Conservation (phyloP, 2,329 filamentous ascomycete genomes). For the Colletotrichum liaoningense region DNA sequence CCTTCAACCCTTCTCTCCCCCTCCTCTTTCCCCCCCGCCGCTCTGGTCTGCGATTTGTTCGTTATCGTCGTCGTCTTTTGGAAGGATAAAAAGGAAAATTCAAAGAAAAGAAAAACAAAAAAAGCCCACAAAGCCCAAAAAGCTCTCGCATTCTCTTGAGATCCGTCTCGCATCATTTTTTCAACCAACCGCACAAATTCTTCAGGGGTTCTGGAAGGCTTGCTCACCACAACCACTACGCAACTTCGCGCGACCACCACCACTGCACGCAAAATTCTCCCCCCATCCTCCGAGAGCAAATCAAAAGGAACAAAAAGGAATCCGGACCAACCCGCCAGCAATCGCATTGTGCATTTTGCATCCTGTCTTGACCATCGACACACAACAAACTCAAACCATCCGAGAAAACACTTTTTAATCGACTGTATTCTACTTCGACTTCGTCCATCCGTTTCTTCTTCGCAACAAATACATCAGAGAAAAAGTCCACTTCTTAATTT, state of each 20-base stretch:
- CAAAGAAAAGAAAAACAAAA: slow-evolving; percentile 14
- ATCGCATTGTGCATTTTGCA: slow-evolving; percentile 19
- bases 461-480: slow-evolving; percentile 19
- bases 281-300: background rate
- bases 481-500: slow-evolving; percentile 23
- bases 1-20: slow-evolving; percentile 41
- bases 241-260: slow-evolving; percentile 24
- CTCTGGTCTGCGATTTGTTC: slow-evolving; percentile 40
- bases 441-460: slow-evolving; percentile 19
- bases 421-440: slow-evolving; percentile 46
- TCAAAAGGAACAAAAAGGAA: background rate
- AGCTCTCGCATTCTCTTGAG: slow-evolving; percentile 34
- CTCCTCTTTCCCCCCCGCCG: slow-evolving; percentile 40
- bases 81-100: slow-evolving; percentile 20
- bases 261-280: slow-evolving; percentile 4
- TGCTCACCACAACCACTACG: slow-evolving; percentile 17
- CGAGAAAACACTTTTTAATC: slow-evolving; percentile 48
- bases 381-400: slow-evolving; percentile 5
- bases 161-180: slow-evolving; percentile 36
- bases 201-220: slow-evolving; percentile 32
- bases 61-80: slow-evolving; percentile 42
- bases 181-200: slow-evolving; percentile 19
- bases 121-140: background rate
- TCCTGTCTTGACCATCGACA: slow-evolving; percentile 21
- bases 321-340: background rate